Base-by-base conservation (phyloP, 2,329 filamentous ascomycete genomes). In the Colletotrichum tabaci region DNA sequence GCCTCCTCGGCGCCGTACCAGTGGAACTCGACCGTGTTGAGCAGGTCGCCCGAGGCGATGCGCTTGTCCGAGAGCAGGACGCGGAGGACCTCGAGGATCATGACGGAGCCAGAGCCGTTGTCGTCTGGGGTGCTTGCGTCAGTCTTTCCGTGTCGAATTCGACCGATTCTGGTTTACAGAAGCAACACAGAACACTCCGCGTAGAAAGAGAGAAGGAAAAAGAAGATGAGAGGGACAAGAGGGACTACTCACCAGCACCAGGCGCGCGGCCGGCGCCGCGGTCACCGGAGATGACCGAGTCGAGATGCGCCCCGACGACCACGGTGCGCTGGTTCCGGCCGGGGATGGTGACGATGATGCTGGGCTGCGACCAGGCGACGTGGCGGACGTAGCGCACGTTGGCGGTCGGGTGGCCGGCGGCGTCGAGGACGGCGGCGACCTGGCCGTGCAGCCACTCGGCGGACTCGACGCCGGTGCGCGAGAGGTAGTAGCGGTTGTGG, bases 1-100 rank as follows among this genome's bases (percentile, higher is more conserved):
- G 91, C 93, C 79, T 96, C 94, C 77, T 96, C 94, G 1, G 93
- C 94, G 4, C 91, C 92, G 81, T 95, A 96, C 93, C 93, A 96
- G 80, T 96, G 93, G 80, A 96, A 96, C 82, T 96, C 94, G 70
- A 96, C 82, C 0, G 93, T 94, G 80, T 96, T 95, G 73, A 88
- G 83, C 9, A 88, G 90, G 70, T 89, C 86, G 46, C 92, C 92
- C 21, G 86, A 83, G 5, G 89, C 83, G 66, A 95, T 87, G 52
- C 89, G 86, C 10, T 89, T 83, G 46, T 91, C 89, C 68, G 87
- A 87, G 62, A 95, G 85, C 15, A 96, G 85, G 55, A 93, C 92
- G 15, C 92, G 88, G 72, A 96, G 84, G 2, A 93, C 91, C 79
- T 96, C 94, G 1, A 96, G 87, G 65, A 94, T 95, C 2, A 93